These are phyloP conservation scores for Diversispora eburnea DNA, from an alignment of 192 early-diverging fungal species.

Conservation along the genomic window DNA sequence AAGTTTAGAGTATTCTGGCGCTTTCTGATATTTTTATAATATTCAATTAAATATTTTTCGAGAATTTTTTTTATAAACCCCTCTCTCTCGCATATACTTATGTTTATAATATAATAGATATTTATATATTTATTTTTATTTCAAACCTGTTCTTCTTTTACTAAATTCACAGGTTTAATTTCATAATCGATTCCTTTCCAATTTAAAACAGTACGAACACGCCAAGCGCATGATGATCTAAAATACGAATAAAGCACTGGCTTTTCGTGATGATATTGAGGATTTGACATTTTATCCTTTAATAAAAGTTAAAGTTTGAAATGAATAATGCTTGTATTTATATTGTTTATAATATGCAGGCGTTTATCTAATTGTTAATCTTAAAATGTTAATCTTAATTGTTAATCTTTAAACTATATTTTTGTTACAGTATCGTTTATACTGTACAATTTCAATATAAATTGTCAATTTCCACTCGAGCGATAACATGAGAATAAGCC, in stretches of 20 bases:
- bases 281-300: no score
- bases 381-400: no score
- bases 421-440: no score
- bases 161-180: conserved; percentile 59
- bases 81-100: background rate
- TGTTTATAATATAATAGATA: background rate
- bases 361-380: no score
- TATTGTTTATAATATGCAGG: no score
- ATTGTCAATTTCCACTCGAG: no score
- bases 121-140: background rate
- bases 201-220: conserved; percentile 71
- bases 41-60: background rate
- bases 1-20: conserved; percentile 52
- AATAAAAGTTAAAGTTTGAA: no score
- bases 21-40: conserved; percentile 29
- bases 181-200: conserved; percentile 78
- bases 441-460: no score
- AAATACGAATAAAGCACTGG: conserved; percentile 73
- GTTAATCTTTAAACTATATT: no score
- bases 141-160: conserved; percentile 69
- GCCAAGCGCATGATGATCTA: conserved; percentile 70
- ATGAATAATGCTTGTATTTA: no score
- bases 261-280: background rate
- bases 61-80: background rate
- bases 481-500: no score